phyloP scores from a whole-genome alignment of 805 yeast species.

The Zygosaccharomyces bisporus region DNA sequence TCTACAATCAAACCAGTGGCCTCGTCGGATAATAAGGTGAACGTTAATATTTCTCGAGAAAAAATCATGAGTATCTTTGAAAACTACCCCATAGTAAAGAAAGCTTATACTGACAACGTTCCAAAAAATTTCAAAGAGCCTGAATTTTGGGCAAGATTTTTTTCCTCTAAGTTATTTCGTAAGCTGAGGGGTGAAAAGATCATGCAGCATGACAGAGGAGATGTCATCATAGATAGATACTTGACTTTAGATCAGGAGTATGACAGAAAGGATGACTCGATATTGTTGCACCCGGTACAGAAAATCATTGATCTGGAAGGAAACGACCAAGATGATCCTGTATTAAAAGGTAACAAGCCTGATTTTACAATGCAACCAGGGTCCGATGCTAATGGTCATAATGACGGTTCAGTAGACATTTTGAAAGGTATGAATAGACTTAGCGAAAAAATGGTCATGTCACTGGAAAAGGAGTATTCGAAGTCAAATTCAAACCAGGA shows the following conservation, averaged over 20 bases:
- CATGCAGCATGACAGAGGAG: conserved; percentile 73
- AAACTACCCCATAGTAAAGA: conserved; percentile 86
- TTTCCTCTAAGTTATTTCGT: conserved; percentile 83
- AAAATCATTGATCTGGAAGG: conserved; percentile 76
- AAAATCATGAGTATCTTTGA: conserved; percentile 85
- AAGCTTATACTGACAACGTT: conserved; percentile 86
- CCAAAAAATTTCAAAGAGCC: conserved; percentile 80
- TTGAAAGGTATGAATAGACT: conserved; percentile 86
- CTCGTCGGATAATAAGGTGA: conserved; percentile 86
- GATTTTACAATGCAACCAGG: conserved; percentile 81
- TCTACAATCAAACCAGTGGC: conserved; percentile 94
- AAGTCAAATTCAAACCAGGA: conserved; percentile 37
- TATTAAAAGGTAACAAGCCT: conserved; percentile 71
- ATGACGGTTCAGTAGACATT: conserved; percentile 65
- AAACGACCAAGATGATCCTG: conserved; percentile 76
- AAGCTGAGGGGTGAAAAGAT: conserved; percentile 85
- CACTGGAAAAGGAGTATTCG: conserved; percentile 44
- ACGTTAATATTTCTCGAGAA: conserved; percentile 87
- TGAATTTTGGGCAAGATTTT: conserved; percentile 94
- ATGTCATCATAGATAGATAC: conserved; percentile 79
- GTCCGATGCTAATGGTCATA: conserved; percentile 45
- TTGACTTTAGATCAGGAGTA: conserved; percentile 64
- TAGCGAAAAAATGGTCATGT: conserved; percentile 73
- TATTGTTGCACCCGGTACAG: conserved; percentile 48
- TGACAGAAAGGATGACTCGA: conserved; percentile 43